Evolutionary conservation across 139 green algal species (phyloP).

Genomic region (Astrephomene gubernaculifera): DNA sequence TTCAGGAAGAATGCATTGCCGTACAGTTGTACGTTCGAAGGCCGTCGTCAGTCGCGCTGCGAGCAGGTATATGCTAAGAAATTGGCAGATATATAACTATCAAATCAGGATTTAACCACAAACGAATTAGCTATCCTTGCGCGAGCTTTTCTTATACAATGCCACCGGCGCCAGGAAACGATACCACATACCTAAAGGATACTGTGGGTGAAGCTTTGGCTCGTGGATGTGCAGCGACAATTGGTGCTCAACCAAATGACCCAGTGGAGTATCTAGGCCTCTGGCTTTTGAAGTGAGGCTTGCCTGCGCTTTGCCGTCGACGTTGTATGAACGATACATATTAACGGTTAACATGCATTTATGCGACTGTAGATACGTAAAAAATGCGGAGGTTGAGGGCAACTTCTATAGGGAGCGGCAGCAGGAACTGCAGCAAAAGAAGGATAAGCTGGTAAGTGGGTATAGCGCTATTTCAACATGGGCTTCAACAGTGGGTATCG

Average conservation of each 20-base stretch:
- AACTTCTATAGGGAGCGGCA: conserved; percentile 53
- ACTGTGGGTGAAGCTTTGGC: conserved; percentile 59
- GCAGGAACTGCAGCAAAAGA: conserved; percentile 44
- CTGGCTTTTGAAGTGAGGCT: conserved; percentile 59
- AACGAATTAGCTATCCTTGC: too few species aligned
- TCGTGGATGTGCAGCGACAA: conserved; percentile 48
- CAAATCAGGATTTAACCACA: too few species aligned
- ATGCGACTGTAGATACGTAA: conserved; percentile 54
- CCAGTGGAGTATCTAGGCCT: conserved; percentile 63
- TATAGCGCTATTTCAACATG: too few species aligned
- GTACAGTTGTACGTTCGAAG: not conserved
- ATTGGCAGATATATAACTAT: too few species aligned
- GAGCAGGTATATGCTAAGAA: too few species aligned
- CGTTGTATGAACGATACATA: too few species aligned
- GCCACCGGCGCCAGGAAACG: conserved; percentile 5
- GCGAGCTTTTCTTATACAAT: too few species aligned
- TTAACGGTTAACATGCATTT: not conserved
- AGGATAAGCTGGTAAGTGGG: conserved; percentile 45
- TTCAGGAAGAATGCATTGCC: too few species aligned
- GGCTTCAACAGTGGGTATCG: too few species aligned
- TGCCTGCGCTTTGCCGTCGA: not conserved
- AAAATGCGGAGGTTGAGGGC: conserved; percentile 61
- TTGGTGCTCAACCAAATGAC: conserved; percentile 57
- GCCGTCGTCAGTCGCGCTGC: not conserved
- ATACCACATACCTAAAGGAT: conserved; percentile 57